Evolutionary conservation across 345 rosid genomes (phyloP).

Genomic region (Eucalyptus camaldulensis): DNA sequence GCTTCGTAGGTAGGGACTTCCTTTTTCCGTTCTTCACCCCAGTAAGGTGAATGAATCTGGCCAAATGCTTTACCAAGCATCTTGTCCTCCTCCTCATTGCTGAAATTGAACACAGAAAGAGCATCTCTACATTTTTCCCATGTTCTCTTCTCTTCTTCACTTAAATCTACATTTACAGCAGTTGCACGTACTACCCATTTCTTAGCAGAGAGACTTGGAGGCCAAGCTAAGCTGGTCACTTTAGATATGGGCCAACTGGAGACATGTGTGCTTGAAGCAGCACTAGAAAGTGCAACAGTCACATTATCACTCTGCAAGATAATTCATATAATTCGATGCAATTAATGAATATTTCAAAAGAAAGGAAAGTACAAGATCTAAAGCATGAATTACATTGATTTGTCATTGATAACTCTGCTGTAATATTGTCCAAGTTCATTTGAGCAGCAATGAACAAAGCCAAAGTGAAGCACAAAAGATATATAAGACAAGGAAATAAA

Average conservation of each 20-base stretch:
- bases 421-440: neutral
- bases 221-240: neutral
- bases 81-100: conserved; percentile 64
- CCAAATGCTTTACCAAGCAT: conserved; percentile 88
- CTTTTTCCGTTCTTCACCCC: conserved; percentile 71
- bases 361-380: neutral
- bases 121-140: conserved; percentile 85
- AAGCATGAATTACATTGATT: neutral
- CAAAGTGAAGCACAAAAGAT: neutral
- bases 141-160: conserved; percentile 37
- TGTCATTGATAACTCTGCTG: neutral
- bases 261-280: neutral
- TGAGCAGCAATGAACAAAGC: neutral
- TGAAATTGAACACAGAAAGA: conserved; percentile 46
- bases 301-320: neutral
- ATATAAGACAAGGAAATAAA: neutral
- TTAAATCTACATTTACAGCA: conserved; percentile 16
- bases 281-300: neutral
- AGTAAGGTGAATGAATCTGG: conserved; percentile 68
- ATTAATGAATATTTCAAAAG: neutral
- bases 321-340: neutral
- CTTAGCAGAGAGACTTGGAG: conserved; percentile 2
- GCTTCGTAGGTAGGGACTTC: conserved; percentile 51
- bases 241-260: neutral
- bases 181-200: conserved; percentile 39